Conservation (phyloP, 2,329 filamentous ascomycete genomes). For the Aspergillus novoparasiticus region DNA sequence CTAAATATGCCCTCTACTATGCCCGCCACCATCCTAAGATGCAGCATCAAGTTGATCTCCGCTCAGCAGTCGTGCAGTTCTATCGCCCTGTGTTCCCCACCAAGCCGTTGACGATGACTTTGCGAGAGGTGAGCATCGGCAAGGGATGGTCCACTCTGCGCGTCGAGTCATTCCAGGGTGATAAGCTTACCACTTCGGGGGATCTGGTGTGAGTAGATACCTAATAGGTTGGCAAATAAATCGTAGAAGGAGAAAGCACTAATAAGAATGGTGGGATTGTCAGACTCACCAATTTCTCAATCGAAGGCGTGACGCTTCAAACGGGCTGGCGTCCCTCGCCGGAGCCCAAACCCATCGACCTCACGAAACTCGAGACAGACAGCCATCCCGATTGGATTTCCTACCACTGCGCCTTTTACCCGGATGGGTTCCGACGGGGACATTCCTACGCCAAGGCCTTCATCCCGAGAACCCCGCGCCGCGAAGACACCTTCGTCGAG, state of each 20-base stretch:
- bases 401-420: slow-evolving; percentile 3
- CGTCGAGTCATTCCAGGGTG: slow-evolving; percentile 3
- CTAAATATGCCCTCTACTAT: neutral
- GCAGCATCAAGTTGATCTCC: neutral
- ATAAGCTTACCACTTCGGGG: neutral
- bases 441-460: neutral
- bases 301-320: neutral
- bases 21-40: neutral
- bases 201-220: neutral
- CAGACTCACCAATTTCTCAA: neutral
- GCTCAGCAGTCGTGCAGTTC: neutral
- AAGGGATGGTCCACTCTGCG: neutral
- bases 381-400: slow-evolving; percentile 3
- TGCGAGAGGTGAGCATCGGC: neutral
- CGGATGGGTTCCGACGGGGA: neutral
- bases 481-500: neutral
- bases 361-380: neutral
- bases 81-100: neutral
- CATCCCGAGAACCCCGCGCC: neutral
- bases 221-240: neutral
- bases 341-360: neutral
- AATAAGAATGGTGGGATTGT: neutral
- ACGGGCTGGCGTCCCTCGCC: slow-evolving; percentile 4
- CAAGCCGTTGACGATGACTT: neutral
- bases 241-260: neutral